These are phyloP conservation scores for Boletus fagicola DNA, from an alignment of 768 basidiomycete genomes.

Conservation along the genomic window DNA sequence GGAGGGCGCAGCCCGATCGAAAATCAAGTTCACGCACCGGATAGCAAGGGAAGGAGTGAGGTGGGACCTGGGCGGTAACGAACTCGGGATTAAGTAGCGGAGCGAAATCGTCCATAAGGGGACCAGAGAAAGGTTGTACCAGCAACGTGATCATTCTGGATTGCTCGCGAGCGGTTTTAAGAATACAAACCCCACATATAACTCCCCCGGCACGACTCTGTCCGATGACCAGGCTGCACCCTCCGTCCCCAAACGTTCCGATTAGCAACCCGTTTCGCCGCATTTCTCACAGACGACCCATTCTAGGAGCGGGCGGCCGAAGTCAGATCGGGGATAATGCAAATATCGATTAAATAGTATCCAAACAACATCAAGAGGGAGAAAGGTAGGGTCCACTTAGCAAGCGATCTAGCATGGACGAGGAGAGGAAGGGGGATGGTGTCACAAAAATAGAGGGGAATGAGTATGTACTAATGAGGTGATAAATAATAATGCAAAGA, in stretches of 20 bases:
- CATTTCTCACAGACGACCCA: not conserved
- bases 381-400: conserved; percentile 1
- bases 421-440: not conserved
- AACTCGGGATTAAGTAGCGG: conserved; percentile 3
- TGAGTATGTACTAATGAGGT: conserved; percentile 20
- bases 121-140: not conserved
- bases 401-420: conserved; percentile 17
- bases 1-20: not conserved
- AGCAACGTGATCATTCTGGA: too few relatives aligned
- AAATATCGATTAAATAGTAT: conserved; percentile 20
- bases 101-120: not conserved
- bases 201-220: not conserved
- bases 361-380: conserved; percentile 9
- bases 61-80: too few relatives aligned
- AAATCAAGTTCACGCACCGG: conserved; percentile 1
- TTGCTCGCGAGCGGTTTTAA: not conserved
- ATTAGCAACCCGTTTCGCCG: not conserved
- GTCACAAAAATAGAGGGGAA: conserved; percentile 11
- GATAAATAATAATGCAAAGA: conserved; percentile 30
- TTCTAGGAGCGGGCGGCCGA: not conserved
- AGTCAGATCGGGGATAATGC: not conserved
- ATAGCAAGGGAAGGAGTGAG: not conserved
- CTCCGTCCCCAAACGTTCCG: not conserved
- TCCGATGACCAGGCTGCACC: not conserved
- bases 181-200: not conserved